Conservation (phyloP, 192 early-diverging fungal species). For the Coemansia sp. region DNA sequence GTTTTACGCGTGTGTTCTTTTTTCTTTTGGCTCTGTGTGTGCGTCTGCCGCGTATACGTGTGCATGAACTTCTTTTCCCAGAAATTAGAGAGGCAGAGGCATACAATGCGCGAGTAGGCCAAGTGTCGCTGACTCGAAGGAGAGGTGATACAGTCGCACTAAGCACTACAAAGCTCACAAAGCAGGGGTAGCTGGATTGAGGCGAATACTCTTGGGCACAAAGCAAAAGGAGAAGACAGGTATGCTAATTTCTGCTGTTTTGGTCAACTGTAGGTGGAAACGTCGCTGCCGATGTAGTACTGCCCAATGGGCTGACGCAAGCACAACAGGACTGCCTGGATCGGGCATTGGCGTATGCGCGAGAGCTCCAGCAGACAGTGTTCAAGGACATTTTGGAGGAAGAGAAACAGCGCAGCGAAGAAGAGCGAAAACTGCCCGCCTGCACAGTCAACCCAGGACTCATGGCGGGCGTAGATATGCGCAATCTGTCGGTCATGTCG, state of each 20-base stretch:
- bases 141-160: neutral
- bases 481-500: constrained; percentile 48
- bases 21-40: neutral
- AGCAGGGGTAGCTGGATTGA: neutral
- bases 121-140: neutral
- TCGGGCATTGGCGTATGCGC: constrained; percentile 40
- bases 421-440: constrained; percentile 10
- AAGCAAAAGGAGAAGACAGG: neutral
- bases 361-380: constrained; percentile 51
- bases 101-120: neutral
- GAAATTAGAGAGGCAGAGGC: neutral
- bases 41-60: neutral
- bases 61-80: neutral
- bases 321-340: constrained; percentile 36
- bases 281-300: neutral
- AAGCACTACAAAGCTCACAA: neutral
- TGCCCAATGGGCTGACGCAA: constrained; percentile 29
- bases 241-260: neutral
- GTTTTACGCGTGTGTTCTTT: neutral
- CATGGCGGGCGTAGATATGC: constrained; percentile 36
- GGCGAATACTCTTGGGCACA: neutral
- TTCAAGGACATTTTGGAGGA: constrained; percentile 36
- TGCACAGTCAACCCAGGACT: constrained; percentile 45
- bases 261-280: neutral
- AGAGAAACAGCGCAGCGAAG: constrained; percentile 24